phyloP scores from a whole-genome alignment of 2,329 filamentous ascomycete species.

The Neofusicoccum cordaticola region DNA sequence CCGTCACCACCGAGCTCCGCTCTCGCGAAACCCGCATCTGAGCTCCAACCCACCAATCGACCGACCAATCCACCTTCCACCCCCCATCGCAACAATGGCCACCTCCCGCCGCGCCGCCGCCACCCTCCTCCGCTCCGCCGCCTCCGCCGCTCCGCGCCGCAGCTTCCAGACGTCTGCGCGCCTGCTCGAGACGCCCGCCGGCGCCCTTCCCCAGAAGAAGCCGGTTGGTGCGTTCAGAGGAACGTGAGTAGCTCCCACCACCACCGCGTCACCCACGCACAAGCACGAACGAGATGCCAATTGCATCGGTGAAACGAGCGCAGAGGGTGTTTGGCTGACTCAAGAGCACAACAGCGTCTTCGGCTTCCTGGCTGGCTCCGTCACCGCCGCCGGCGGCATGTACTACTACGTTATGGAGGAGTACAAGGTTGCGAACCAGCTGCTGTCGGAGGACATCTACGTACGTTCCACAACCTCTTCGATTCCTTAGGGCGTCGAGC shows the following conservation, averaged over 20 bases:
- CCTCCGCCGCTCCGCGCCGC: conserved; percentile 25
- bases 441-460: conserved; percentile 93
- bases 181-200: conserved; percentile 28
- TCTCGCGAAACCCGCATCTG: background rate
- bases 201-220: conserved; percentile 46
- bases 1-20: background rate
- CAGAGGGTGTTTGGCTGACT: background rate
- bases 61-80: background rate
- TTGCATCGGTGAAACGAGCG: background rate
- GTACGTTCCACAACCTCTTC: conserved; percentile 58
- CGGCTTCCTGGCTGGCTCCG: conserved; percentile 84
- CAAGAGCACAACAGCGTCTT: conserved; percentile 62
- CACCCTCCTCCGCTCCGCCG: conserved; percentile 29
- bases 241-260: conserved; percentile 54
- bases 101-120: conserved; percentile 42
- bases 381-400: conserved; percentile 73
- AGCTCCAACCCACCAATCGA: background rate
- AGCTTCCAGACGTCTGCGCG: conserved; percentile 41
- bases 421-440: conserved; percentile 89
- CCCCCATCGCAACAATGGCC: conserved; percentile 38
- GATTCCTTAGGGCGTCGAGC: background rate
- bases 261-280: background rate
- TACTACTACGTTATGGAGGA: conserved; percentile 94
- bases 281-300: background rate
- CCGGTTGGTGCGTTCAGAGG: conserved; percentile 70